These are phyloP conservation scores for Aspergillus spinulosporus DNA, from an alignment of 2,329 filamentous ascomycete species.

Conservation along the genomic window DNA sequence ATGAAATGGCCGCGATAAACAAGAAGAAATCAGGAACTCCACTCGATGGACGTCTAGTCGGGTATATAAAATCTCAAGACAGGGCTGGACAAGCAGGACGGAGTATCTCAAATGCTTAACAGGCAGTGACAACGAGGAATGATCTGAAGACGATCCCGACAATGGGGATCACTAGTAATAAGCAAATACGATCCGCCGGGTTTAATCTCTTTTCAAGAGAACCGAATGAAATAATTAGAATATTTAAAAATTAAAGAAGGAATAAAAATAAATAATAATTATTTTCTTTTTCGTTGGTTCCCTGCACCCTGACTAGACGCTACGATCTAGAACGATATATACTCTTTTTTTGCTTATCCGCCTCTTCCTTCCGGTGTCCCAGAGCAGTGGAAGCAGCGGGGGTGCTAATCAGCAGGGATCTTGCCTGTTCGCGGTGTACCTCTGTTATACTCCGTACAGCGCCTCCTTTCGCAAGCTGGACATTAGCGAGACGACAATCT, in stretches of 20 bases:
- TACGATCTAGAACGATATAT: constrained; percentile 32
- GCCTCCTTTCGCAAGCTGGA: constrained; percentile 11
- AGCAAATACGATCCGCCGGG: constrained; percentile 18
- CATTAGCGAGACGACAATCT: neutral
- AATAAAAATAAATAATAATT: neutral
- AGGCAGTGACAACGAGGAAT: constrained; percentile 16
- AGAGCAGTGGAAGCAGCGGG: constrained; percentile 32
- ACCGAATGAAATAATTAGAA: constrained; percentile 3
- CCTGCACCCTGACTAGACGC: constrained; percentile 6
- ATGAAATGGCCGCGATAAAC: constrained; percentile 10
- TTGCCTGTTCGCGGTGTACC: constrained; percentile 17
- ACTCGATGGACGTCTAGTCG: constrained; percentile 4
- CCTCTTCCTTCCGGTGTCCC: constrained; percentile 22
- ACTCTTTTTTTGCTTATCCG: constrained; percentile 12
- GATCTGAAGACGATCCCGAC: constrained; percentile 18
- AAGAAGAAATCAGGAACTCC: constrained; percentile 9
- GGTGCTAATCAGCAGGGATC: constrained; percentile 24
- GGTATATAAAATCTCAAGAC: constrained; percentile 16
- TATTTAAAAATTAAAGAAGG: neutral
- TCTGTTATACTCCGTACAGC: constrained; percentile 1
- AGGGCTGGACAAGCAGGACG: neutral
- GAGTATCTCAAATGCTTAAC: constrained; percentile 4
- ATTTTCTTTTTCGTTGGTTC: constrained; percentile 15
- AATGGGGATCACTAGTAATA: constrained; percentile 20
- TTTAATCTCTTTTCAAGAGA: constrained; percentile 11